Evolutionary conservation across 495 filamentous ascomycete genomes (phyloP), one percentile per base, ranked within the genome.

Genomic region (Glarea lozoyensis): DNA sequence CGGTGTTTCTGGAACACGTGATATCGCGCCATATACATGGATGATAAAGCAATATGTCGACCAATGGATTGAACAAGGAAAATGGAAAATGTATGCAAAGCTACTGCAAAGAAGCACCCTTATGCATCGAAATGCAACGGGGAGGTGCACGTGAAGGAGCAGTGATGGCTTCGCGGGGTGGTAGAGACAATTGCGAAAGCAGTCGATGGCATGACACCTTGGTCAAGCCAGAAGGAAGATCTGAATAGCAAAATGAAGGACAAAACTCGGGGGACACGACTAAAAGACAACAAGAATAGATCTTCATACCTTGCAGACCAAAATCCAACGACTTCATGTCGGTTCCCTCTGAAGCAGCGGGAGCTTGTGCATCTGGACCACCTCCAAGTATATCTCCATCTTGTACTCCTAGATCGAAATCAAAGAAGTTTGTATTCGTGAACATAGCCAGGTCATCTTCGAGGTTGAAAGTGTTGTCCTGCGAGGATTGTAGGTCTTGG

Each of bases 361-460:
- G 21, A 12, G 16, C 23, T 19, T 16, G 36, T 9, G 16, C 4
- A 4, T 4, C 31, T 16, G 53, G 55, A 10, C 40, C 41, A 2
- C 31, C 46, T 39, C 47, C 48, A 46, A 48, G 50, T 45, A 55
- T 18, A 43, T 59, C 50, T n/a, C 27, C 53, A 40, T 67, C 64
- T 33, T 64, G 64, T n/a, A n/a, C n/a, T 22, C 70, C 67, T 35
- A 72, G 60, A 57, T 96, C 90, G 58, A 87, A 89, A 62, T 95
- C 88, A 61, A 86, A 86, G 70, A 96, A 97, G 44, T 92, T 81
- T 37, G 86, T 78, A 63, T 96, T 95, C 45, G 88, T 93, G 72
- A 96, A 94, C 50, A 93, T 70, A 21, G 83, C 84, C 34, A 98
- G 72, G 36, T 92, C 87, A 40, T 81, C 73, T 18, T 84, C 82